Conservation (phyloP, 495 filamentous ascomycete species). For the Xeromyces bisporus region DNA sequence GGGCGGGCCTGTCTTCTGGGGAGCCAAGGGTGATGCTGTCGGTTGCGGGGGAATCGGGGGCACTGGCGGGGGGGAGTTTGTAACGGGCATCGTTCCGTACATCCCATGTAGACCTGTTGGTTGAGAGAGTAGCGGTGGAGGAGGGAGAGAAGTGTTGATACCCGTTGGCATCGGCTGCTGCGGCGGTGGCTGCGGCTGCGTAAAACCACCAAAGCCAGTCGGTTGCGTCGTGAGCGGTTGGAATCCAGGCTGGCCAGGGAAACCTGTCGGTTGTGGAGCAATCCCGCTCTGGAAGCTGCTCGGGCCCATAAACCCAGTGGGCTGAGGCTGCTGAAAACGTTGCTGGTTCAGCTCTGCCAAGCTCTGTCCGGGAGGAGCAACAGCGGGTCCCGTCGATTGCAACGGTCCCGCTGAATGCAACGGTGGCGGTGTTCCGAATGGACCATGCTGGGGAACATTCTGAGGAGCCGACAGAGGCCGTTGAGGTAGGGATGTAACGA, state of each 20-base stretch:
- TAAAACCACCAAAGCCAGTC: conserved; percentile 42
- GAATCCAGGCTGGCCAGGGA: conserved; percentile 35
- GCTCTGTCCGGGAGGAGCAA: conserved; percentile 61
- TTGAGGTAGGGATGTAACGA: conserved; percentile 67
- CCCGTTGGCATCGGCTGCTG: conserved; percentile 35
- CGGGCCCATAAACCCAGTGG: conserved; percentile 40
- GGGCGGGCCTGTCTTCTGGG: conserved; percentile 88
- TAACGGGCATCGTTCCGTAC: conserved; percentile 22
- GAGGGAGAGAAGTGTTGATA: conserved; percentile 29
- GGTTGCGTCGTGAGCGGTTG: conserved; percentile 44
- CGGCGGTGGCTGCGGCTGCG: conserved; percentile 11
- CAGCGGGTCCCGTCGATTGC: conserved; percentile 27
- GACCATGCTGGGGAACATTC: conserved; percentile 51
- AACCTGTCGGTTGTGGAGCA: conserved; percentile 36
- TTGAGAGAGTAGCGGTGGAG: conserved; percentile 23
- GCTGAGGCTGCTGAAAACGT: conserved; percentile 38
- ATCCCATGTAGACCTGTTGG: conserved; percentile 44
- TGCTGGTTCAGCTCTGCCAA: conserved; percentile 53
- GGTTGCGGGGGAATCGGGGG: conserved; percentile 33
- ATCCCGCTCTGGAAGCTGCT: conserved; percentile 30
- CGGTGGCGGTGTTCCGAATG: conserved; percentile 55
- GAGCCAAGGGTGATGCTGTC: conserved; percentile 42
- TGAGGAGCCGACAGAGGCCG: conserved; percentile 82
- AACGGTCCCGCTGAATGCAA: conserved; percentile 78
- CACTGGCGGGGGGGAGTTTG: conserved; percentile 19